A percentile compares a stretch with the other conserved stretches of the same genome.
These are phyloP conservation scores for Trifolium pratense DNA, from an alignment of 306 rosid genomes.

Conservation along the genomic window DNA sequence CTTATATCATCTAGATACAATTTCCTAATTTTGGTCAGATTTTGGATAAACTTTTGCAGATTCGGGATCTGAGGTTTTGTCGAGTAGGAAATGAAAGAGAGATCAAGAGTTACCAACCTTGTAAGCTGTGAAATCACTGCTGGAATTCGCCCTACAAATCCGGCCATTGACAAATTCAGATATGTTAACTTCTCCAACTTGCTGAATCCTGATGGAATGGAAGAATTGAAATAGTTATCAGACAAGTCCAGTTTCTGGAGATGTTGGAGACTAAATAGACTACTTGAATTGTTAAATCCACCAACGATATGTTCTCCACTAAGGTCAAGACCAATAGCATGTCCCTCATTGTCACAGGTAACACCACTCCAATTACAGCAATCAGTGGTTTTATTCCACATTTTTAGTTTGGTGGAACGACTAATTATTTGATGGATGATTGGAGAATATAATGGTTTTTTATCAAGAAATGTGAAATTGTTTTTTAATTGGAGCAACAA, in stretches of 20 bases:
- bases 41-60: constrained; percentile 30
- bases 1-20: constrained; percentile 45
- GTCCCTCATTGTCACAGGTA: constrained; percentile 35
- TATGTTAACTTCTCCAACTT: not conserved
- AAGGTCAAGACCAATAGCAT: constrained; percentile 30
- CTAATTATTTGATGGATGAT: no score
- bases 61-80: not conserved
- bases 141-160: constrained; percentile 24
- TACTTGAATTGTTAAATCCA: not conserved
- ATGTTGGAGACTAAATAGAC: not conserved
- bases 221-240: not conserved
- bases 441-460: no score
- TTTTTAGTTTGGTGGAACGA: constrained; percentile 21
- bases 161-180: constrained; percentile 21
- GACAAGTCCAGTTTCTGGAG: constrained; percentile 36
- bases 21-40: constrained; percentile 30
- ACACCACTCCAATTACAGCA: constrained; percentile 57
- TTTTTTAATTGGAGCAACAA: constrained; percentile 46
- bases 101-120: constrained; percentile 35
- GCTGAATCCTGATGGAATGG: constrained; percentile 35
- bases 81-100: not conserved
- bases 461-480: not conserved
- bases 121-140: constrained; percentile 1
- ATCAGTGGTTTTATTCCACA: constrained; percentile 17
- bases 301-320: constrained; percentile 19